These are phyloP conservation scores for Skeletonema menzelii DNA, from an alignment of 108 stramenopile genomes.

Conservation along the genomic window DNA sequence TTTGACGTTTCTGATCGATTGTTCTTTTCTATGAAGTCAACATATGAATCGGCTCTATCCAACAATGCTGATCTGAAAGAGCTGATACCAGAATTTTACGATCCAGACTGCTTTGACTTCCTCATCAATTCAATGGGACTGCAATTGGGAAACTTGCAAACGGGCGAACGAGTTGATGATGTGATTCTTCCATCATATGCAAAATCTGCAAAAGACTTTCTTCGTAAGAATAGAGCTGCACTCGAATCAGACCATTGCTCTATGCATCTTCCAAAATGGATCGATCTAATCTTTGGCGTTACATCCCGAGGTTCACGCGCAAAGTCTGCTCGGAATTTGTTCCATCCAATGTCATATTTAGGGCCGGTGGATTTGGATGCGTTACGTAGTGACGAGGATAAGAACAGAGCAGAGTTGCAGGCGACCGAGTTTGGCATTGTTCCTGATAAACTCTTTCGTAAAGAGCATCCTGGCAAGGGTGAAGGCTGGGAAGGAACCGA, in stretches of 20 bases:
- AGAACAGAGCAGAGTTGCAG: conserved; percentile 83
- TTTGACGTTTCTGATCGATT: conserved; percentile 97
- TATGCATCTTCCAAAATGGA: conserved; percentile 89
- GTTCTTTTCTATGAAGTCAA: conserved; percentile 81
- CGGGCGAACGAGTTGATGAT: conserved; percentile 85
- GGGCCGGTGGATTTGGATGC: conserved; percentile 67
- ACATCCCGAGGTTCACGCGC: conserved; percentile 90
- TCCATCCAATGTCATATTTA: conserved; percentile 91
- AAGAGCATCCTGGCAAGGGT: conserved; percentile 2
- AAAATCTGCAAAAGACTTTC: conserved; percentile 85
- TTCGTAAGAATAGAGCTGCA: conserved; percentile 85
- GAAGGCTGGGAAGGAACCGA: conserved; percentile 4
- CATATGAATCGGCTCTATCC: conserved; percentile 77
- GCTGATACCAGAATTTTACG: conserved; percentile 95
- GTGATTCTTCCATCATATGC: conserved; percentile 93
- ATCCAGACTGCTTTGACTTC: conserved; percentile 85
- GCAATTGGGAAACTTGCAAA: conserved; percentile 92
- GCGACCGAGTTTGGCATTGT: conserved; percentile 86
- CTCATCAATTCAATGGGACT: conserved; percentile 89
- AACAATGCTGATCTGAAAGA: conserved; percentile 99
- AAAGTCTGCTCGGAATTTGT: conserved; percentile 79
- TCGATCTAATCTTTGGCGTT: conserved; percentile 97
- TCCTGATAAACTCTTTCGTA: conserved; percentile 27
- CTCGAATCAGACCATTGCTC: conserved; percentile 93
- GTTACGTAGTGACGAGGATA: conserved; percentile 68